Evolutionary conservation across 371 early-diverging fungal species (phyloP), one percentile per base, ranked within the genome.

Genomic region (Mucor racemosus): DNA sequence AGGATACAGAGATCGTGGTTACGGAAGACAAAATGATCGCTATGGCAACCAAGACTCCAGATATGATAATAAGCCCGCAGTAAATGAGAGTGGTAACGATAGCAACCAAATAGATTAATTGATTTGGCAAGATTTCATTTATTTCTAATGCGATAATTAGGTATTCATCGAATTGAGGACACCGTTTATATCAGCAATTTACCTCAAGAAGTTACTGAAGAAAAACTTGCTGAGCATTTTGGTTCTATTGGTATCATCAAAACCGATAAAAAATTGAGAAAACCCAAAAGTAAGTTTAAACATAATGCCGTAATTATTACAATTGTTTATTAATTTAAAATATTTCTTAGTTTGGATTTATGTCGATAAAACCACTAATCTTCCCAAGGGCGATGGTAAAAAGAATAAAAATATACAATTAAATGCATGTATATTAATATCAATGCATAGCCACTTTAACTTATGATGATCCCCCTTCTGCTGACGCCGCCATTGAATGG

Each of bases 181-280:
- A 90, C 92, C 0, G 74, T 91, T 34, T 91, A 90, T 67, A 86
- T 91, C 64, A 85, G 82, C 36, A 86, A 86, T 41, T 71, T 87
- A 15, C 80, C 80, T 38, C 76, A 84, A 54, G 82, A 80, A 15
- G 76, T 80, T 19, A 85, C 90, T 7, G 92, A 89, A 67, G 81
- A 81, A n/a, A 84, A 84, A 39, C 74, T 91, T 21, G 83, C 79
- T 36, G 82, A 85, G 10, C 81, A 77, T 63, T 91, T 91, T 75
- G 85, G 86, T 11, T 80, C 86, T 21, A 88, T 91, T 69, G 92
- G 92, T n/a, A 79, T 88, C 31, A 86, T 91, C 66, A 91, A 90
- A 77, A 85, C 72, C 4, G 91, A 91, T 75, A 87, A 86, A 66
- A 86, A 86, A 66, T 76, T 85, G n/a, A 69, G 72, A 63, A 69